phyloP scores from a whole-genome alignment of 371 early-diverging fungal species.

The Apophysomyces trapeziformis region DNA sequence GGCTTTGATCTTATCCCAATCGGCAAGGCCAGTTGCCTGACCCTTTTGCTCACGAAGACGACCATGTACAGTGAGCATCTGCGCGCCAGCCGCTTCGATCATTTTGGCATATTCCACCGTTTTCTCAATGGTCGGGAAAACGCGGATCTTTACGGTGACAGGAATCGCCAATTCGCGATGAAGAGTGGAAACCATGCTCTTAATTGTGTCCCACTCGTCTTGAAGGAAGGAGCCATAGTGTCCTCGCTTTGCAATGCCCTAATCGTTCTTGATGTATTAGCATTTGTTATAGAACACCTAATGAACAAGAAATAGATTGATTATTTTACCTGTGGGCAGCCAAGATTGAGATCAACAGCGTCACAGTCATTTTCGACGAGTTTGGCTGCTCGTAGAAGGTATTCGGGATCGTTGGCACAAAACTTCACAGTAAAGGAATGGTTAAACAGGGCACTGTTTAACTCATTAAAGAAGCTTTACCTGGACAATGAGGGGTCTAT shows the following conservation, averaged over 20 bases:
- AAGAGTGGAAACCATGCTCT: conserved; percentile 72
- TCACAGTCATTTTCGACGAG: conserved; percentile 88
- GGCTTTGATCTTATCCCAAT: conserved; percentile 95
- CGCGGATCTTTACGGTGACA: conserved; percentile 97
- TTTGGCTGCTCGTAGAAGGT: conserved; percentile 84
- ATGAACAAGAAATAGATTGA: neutral
- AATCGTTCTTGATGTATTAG: conserved; percentile 27
- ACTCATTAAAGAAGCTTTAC: conserved; percentile 37
- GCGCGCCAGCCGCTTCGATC: conserved; percentile 94
- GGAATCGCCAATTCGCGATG: conserved; percentile 90
- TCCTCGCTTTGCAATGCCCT: conserved; percentile 91
- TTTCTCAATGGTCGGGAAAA: conserved; percentile 90
- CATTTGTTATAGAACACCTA: neutral
- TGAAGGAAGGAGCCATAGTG: conserved; percentile 96
- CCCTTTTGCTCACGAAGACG: conserved; percentile 97
- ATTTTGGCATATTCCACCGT: conserved; percentile 97
- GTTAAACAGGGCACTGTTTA: neutral
- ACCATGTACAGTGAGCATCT: conserved; percentile 97
- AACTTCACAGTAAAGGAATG: conserved; percentile 62
- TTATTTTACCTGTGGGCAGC: conserved; percentile 83
- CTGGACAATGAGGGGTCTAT: conserved; percentile 94
- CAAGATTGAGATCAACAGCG: conserved; percentile 98
- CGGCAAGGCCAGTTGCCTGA: conserved; percentile 94
- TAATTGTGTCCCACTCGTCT: conserved; percentile 96
- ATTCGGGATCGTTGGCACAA: conserved; percentile 96